Evolutionary conservation across 169 alveolate genomes (phyloP), one percentile per base, ranked within the genome.

Genomic region (Eimeria falciformis): DNA sequence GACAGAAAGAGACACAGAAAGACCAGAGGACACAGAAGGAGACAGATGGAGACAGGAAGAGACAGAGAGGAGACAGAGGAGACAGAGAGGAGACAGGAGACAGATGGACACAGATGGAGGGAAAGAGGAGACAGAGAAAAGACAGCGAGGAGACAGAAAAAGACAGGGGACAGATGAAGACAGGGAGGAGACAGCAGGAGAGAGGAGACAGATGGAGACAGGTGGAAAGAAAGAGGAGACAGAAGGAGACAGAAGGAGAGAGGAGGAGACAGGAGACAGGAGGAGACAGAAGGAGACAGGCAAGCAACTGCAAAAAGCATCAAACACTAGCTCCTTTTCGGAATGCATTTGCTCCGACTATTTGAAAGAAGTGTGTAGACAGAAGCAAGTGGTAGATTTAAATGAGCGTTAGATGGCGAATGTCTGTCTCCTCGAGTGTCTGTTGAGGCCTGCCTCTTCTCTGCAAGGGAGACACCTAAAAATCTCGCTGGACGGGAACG

Each of bases 401-500:
- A 33, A 33, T 33, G 40, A 0, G 40, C 2, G 4, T 33, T 33
- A 0, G 2, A 2, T 33, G 40, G 40, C 40, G n/a, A n/a, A n/a
- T n/a, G 2, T 33, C 4, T 33, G 40, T 33, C 2, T 33, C 40
- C 40, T 2, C 2, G 40, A 33, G 2, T 33, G 40, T 33, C 43
- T n/a, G 75, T 0, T 3, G 11, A 9, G 68, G 68, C 91, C 73
- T 5, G 98, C 87, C 78, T 97, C 99, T 68, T 96, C 98, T 77
- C 99, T 92, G 87, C 95, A 97, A 4, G 99, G 98, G 62, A 97
- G 94, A 62, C 97, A 96, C 71, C 97, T 92, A 86, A 95, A 98
- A 27, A 98, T 90, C 81, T 97, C 99, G 29, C 89, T 93, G 91
- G 98, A 95, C 21, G 99, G 99, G 92, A 98, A 98, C 46, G 99